A percentile compares a stretch with the other conserved stretches of the same genome.
Conservation (phyloP, 2,329 filamentous ascomycete species). For the Claviceps humidiphila region DNA sequence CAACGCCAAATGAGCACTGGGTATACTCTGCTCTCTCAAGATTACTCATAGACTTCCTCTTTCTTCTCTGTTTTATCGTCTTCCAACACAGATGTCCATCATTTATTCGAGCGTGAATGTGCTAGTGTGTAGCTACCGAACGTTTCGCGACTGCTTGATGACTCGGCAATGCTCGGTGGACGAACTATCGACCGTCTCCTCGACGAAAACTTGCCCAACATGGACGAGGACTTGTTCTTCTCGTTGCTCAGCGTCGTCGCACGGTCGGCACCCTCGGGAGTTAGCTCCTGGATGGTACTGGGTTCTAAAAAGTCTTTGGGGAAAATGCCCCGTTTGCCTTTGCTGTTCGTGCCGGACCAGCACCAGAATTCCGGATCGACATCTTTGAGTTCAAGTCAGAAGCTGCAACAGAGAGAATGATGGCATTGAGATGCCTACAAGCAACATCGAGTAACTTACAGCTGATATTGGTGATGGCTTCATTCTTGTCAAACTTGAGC, state of each 20-base stretch:
- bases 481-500: constrained; percentile 52
- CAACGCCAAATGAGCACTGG: too few relatives aligned
- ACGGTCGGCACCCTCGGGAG: constrained; percentile 14
- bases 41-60: background rate
- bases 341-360: constrained; percentile 40
- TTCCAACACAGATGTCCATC: background rate
- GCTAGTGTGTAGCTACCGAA: constrained; percentile 1
- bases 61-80: background rate
- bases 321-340: constrained; percentile 40
- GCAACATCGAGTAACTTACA: constrained; percentile 26
- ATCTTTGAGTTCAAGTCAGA: constrained; percentile 18
- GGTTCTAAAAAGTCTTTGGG: constrained; percentile 35
- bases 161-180: constrained; percentile 21
- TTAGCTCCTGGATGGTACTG: constrained; percentile 28
- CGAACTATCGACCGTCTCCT: constrained; percentile 17
- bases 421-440: background rate
- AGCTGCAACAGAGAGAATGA: background rate
- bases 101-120: background rate
- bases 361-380: constrained; percentile 38
- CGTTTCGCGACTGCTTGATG: constrained; percentile 19
- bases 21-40: too few relatives aligned
- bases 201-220: constrained; percentile 21
- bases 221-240: constrained; percentile 18
- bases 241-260: constrained; percentile 21
- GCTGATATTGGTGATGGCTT: constrained; percentile 51